A percentile compares a stretch with the other conserved stretches of the same genome.
Evolutionary conservation across 116 monocot species (phyloP).

Genomic region (Zostera marina): DNA sequence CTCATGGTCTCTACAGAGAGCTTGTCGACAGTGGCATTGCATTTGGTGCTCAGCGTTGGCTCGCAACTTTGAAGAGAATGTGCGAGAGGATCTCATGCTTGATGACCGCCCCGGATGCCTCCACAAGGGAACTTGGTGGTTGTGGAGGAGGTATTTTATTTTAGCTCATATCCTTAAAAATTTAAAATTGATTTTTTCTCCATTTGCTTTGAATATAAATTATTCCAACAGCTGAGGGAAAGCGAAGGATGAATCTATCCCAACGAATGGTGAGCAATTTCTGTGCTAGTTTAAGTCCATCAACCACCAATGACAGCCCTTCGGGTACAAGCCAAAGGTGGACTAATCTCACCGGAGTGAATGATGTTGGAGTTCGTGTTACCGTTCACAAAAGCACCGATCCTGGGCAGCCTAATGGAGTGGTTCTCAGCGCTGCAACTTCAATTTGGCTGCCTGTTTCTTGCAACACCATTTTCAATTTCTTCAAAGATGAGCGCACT

Average conservation of each 20-base stretch:
- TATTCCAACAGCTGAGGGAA: slow-evolving; percentile 46
- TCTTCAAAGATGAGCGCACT: slow-evolving; percentile 57
- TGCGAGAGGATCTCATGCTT: slow-evolving; percentile 56
- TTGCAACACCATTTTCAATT: slow-evolving; percentile 55
- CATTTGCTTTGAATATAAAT: too few species aligned
- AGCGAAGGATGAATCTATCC: slow-evolving; percentile 86
- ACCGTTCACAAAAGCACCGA: slow-evolving; percentile 51
- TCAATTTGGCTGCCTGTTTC: slow-evolving; percentile 69
- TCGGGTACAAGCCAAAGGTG: too few species aligned
- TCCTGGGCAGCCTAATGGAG: slow-evolving; percentile 60
- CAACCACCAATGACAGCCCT: slow-evolving; percentile 29
- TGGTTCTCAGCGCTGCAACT: slow-evolving; percentile 66
- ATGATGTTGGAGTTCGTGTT: slow-evolving; percentile 50
- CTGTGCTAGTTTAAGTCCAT: slow-evolving; percentile 42
- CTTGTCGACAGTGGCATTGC: slow-evolving; percentile 54
- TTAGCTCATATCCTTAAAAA: too few species aligned
- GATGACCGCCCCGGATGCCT: slow-evolving; percentile 14
- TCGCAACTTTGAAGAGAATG: slow-evolving; percentile 60
- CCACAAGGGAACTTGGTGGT: slow-evolving; percentile 36
- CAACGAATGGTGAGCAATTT: slow-evolving; percentile 83
- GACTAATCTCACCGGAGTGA: slow-evolving; percentile 43
- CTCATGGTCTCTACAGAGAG: slow-evolving; percentile 40
- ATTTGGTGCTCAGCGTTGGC: slow-evolving; percentile 72
- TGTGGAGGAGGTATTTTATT: background rate
- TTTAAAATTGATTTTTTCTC: too few species aligned